Base-by-base conservation (phyloP, 331 rosid species). In the Pyracantha coccinea region DNA sequence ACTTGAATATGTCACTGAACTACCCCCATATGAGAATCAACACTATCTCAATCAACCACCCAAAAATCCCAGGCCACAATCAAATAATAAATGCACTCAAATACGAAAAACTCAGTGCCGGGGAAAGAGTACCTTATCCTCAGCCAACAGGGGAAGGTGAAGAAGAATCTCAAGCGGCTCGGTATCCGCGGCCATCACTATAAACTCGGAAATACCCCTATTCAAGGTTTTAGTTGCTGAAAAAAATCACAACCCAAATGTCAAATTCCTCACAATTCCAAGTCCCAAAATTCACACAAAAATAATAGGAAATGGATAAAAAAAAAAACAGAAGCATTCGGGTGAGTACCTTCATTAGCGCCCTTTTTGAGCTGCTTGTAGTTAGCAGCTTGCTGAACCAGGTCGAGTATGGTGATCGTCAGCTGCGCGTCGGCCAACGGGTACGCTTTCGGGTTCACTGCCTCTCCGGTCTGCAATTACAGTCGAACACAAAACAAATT, bases 281-380 rank as follows among this genome's bases (percentile, higher is more conserved):
- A 5, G 33, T 5, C 52, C n/a, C 5, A 20, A 57, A 7, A 17
- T 11, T 68, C 5, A 60, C 44, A 38, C 19, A 50, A 0, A 13
- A 19, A 29, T 0, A 5, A 52, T 3, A 19, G 47, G 0, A 67
- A 67, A 17, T 6, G 58, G 35, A 33, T 1, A 8, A 24, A 1
- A 19, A 24, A 1, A 19, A 10, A 19, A 5, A 2, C 11, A 13
- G 16, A 1, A 17, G n/a, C 14, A 33, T 33, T 33, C 4, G 14
- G 55, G 20, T 6, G 23, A 58, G 14, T 10, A 93, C 98, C 97
- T 90, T 94, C 95, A 81, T 94, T 94, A 9, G 96, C 99, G 14
- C 96, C 96, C 85, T 94, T 94, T 74, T 94, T 94, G 74, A 94
- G 96, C 82, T 94, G 99, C 87, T 94, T 90, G 77, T 91, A 91